Base-by-base conservation (phyloP, 108 stramenopile genomes). In the Nitzschia putrida region DNA sequence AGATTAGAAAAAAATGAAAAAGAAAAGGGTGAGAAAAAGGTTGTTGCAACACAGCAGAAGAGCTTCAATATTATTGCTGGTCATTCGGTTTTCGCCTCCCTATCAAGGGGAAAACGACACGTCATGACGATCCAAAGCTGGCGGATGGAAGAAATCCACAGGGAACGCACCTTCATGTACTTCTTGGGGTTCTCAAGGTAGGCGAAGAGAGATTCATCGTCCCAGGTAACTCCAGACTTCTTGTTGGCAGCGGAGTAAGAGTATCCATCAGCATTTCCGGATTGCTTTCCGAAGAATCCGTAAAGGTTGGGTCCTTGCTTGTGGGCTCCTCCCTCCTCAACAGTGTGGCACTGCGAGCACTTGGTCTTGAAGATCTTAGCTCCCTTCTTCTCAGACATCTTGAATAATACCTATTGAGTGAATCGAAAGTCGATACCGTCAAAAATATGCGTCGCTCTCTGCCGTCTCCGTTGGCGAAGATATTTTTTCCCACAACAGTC, bases 221-320 rank as follows among this genome's bases (percentile, higher is more conserved):
- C 91, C 99, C 98, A 98, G 50, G 61, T 75, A 56, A 99, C 85
- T 20, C 93, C 99, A 64, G 88, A 90, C 81, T 95, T 97, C 93
- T 98, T 98, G 89, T 98, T 99, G 72, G 98, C 98, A 59, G 82
- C 69, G 24, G 95, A 94, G 89, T 98, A 99, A 7, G 92, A 90
- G 90, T 96, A 99, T 55, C 97, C 96, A 47, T 93, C 94, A 44
- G 95, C 96, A 81, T 84, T 83, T 52, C 99, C 99, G 49, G 96
- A 95, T 80, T 92, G 92, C 69, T 97, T 95, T 57, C 98, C 99
- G 71, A 98, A 95, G 73, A 99, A 93, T 57, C 99, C 99, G 90
- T 97, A 85, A 40, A 99, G 94, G 80, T 99, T 99, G 53, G 99
- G 99, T 51, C 99, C 99, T 81, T 98, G 98, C 96, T 97, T 99